Conservation (phyloP, 371 early-diverging fungal genomes). For the Mortierella polycephala region DNA sequence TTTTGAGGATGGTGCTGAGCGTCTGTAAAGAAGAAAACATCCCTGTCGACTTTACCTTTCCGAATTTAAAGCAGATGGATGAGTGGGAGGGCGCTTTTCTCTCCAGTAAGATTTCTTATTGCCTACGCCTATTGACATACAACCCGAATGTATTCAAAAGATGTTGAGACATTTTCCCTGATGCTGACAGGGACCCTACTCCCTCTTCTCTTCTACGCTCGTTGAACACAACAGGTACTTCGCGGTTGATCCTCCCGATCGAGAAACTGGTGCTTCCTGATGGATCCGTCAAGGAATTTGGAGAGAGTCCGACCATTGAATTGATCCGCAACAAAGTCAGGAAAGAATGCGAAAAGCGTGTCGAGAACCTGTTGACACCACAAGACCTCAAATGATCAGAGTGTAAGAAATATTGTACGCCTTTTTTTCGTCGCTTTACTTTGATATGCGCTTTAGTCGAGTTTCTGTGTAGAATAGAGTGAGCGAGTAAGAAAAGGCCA, state of each 20-base stretch:
- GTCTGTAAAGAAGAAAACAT: slow-evolving; percentile 63
- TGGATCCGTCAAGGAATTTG: slow-evolving; percentile 21
- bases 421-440: slow-evolving; percentile 6
- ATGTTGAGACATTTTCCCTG: background rate
- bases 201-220: background rate
- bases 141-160: background rate
- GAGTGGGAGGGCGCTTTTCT: slow-evolving; percentile 70
- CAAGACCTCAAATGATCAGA: background rate
- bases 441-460: slow-evolving; percentile 28
- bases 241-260: slow-evolving; percentile 64
- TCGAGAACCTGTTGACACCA: slow-evolving; percentile 12
- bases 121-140: too few species aligned
- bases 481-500: too few species aligned
- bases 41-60: slow-evolving; percentile 60
- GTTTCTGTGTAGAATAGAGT: slow-evolving; percentile 5
- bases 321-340: slow-evolving; percentile 29
- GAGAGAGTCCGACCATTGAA: slow-evolving; percentile 26
- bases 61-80: slow-evolving; percentile 56
- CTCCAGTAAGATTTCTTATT: slow-evolving; percentile 55
- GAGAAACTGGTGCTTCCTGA: slow-evolving; percentile 54
- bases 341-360: slow-evolving; percentile 26
- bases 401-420: background rate
- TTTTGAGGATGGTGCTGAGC: slow-evolving; percentile 39
- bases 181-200: background rate
- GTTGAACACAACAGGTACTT: slow-evolving; percentile 54